Percentiles rank a stretch among this genome's conserved stretches.
Conservation (phyloP, 1,284 basidiomycete genomes). For the Cerioporus squamosus region DNA sequence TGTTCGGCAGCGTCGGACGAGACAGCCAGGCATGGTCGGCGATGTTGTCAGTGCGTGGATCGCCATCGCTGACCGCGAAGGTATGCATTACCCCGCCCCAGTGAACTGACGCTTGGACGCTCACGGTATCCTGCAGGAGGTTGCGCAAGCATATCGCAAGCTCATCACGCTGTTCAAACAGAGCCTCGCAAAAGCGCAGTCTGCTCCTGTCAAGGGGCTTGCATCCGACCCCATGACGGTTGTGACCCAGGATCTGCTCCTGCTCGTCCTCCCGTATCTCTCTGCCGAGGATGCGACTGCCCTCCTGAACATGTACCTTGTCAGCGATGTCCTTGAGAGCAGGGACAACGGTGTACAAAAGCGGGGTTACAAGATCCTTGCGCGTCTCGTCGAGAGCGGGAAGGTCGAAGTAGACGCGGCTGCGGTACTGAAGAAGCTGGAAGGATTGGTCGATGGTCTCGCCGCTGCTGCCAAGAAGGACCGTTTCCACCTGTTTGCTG, state of each 20-base stretch:
- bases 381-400: conserved; percentile 69
- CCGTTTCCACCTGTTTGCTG: conserved; percentile 78
- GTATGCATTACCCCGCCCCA: conserved; percentile 42
- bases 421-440: conserved; percentile 65
- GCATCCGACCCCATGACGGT: conserved; percentile 62
- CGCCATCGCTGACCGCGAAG: conserved; percentile 74
- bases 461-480: conserved; percentile 93
- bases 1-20: conserved; percentile 85
- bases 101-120: no score
- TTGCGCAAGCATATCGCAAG: conserved; percentile 82
- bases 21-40: conserved; percentile 84
- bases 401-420: conserved; percentile 63
- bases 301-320: conserved; percentile 69
- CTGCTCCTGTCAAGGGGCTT: conserved; percentile 37
- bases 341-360: conserved; percentile 93
- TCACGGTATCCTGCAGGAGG: conserved; percentile 52
- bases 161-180: conserved; percentile 79
- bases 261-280: conserved; percentile 85
- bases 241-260: conserved; percentile 89
- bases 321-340: conserved; percentile 65
- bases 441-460: conserved; percentile 67
- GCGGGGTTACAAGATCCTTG: conserved; percentile 90
- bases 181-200: conserved; percentile 55
- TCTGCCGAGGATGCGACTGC: conserved; percentile 59
- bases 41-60: conserved; percentile 91